These are phyloP conservation scores for Arthrobotrys musiformis DNA, from an alignment of 2,329 filamentous ascomycete genomes.

Conservation along the genomic window DNA sequence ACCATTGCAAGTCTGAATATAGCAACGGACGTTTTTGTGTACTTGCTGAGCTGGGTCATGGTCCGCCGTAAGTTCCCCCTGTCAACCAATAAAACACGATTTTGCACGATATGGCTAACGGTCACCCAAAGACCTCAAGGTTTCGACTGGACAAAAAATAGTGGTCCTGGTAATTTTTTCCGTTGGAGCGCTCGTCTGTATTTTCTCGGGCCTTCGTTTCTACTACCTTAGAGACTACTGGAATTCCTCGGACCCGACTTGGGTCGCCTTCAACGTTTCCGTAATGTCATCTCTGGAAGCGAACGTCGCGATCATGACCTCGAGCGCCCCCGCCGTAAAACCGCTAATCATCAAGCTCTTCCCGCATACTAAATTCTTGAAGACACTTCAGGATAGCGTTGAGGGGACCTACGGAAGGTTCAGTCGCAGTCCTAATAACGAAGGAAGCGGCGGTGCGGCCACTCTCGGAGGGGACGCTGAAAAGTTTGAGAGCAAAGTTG, in stretches of 20 bases:
- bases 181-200: slow-evolving; percentile 36
- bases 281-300: slow-evolving; percentile 46
- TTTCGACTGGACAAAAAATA: slow-evolving; percentile 40
- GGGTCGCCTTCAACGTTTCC: slow-evolving; percentile 43
- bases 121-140: slow-evolving; percentile 25
- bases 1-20: slow-evolving; percentile 46
- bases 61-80: slow-evolving; percentile 28
- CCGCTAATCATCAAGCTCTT: slow-evolving; percentile 35
- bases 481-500: background rate
- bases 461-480: slow-evolving; percentile 1
- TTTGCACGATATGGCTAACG: background rate
- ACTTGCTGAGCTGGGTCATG: slow-evolving; percentile 53
- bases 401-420: background rate
- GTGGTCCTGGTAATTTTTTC: slow-evolving; percentile 36
- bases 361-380: slow-evolving; percentile 20
- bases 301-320: slow-evolving; percentile 51
- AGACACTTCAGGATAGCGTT: background rate
- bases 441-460: background rate
- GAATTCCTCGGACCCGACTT: slow-evolving; percentile 47
- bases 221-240: slow-evolving; percentile 35
- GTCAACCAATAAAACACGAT: too few species aligned
- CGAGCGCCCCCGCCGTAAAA: slow-evolving; percentile 43
- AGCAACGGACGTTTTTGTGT: slow-evolving; percentile 43
- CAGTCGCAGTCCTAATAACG: background rate
- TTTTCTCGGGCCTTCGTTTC: slow-evolving; percentile 36